These are phyloP conservation scores for Phaffomyces antillensis DNA, from an alignment of 805 yeast species.

Conservation along the genomic window DNA sequence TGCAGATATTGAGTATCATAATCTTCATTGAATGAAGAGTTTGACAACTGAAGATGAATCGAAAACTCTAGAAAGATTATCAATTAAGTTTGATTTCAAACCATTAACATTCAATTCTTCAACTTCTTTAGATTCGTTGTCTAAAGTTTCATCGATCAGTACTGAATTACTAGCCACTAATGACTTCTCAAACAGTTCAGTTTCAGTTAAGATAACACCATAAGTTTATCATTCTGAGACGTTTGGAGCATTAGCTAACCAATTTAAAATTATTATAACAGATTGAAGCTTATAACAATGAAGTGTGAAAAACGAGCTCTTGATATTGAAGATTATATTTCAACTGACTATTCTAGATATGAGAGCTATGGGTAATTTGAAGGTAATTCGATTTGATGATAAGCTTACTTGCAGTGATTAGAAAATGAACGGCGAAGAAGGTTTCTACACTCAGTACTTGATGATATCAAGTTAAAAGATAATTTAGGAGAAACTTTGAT, in stretches of 20 bases:
- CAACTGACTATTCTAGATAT: conserved; percentile 13
- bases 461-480: conserved; percentile 32
- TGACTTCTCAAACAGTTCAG: conserved; percentile 27
- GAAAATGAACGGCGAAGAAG: conserved; percentile 19
- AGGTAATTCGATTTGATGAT: conserved; percentile 4
- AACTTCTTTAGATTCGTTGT: conserved; percentile 21
- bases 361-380: conserved; percentile 15
- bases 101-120: conserved; percentile 18
- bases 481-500: conserved; percentile 43
- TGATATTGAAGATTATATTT: conserved; percentile 9
- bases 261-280: conserved; percentile 15
- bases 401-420: conserved; percentile 5
- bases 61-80: conserved; percentile 20
- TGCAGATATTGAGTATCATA: conserved; percentile 28
- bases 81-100: conserved; percentile 23
- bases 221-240: conserved; percentile 18
- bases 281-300: conserved; percentile 13
- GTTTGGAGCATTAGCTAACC: conserved; percentile 17
- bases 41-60: conserved; percentile 25
- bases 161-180: conserved; percentile 28
- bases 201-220: conserved; percentile 37
- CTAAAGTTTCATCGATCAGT: conserved; percentile 12
- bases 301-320: conserved; percentile 6
- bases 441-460: conserved; percentile 3
- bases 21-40: conserved; percentile 25